A percentile compares a stretch with the other conserved stretches of the same genome.
Evolutionary conservation across 495 filamentous ascomycete species (phyloP).

Genomic region (Penicillium desertorum): DNA sequence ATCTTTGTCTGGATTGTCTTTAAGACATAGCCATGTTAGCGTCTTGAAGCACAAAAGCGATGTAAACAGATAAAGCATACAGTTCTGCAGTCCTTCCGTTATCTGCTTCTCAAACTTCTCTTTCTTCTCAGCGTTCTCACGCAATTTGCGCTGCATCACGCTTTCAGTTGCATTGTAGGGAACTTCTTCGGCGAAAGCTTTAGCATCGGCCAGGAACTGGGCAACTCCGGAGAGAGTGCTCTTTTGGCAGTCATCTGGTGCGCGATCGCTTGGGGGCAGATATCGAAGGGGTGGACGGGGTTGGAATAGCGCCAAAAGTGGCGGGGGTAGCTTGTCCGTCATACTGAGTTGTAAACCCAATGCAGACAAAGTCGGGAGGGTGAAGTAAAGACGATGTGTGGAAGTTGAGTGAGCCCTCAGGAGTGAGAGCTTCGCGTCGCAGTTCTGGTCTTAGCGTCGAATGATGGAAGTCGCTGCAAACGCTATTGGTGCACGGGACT

Average conservation of each 20-base stretch:
- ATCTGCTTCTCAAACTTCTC: conserved; percentile 59
- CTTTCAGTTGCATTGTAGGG: conserved; percentile 86
- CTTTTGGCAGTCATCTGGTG: conserved; percentile 74
- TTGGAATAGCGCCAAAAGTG: conserved; percentile 89
- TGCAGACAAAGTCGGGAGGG: background rate
- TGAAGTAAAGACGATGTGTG: conserved; percentile 16
- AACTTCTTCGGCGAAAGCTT: conserved; percentile 67
- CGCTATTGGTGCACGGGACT: conserved; percentile 11
- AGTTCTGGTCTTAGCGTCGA: conserved; percentile 16
- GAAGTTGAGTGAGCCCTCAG: conserved; percentile 18
- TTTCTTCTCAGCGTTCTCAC: conserved; percentile 75
- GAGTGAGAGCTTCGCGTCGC: conserved; percentile 26
- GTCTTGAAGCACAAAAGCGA: background rate
- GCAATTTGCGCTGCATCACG: conserved; percentile 83
- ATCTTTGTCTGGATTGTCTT: conserved; percentile 68
- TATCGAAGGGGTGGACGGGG: conserved; percentile 89
- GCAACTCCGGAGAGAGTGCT: conserved; percentile 69
- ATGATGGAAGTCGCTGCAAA: conserved; percentile 18
- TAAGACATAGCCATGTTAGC: conserved; percentile 10
- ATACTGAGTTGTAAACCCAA: conserved; percentile 48
- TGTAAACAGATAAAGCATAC: conserved; percentile 50
- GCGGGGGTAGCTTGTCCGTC: conserved; percentile 94
- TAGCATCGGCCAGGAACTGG: conserved; percentile 66
- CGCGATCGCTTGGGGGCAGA: conserved; percentile 77
- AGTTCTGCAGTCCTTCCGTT: conserved; percentile 64